A percentile compares a stretch with the other conserved stretches of the same genome.
Evolutionary conservation across 2,329 filamentous ascomycete species (phyloP).

Genomic region (Trichoderma breve): DNA sequence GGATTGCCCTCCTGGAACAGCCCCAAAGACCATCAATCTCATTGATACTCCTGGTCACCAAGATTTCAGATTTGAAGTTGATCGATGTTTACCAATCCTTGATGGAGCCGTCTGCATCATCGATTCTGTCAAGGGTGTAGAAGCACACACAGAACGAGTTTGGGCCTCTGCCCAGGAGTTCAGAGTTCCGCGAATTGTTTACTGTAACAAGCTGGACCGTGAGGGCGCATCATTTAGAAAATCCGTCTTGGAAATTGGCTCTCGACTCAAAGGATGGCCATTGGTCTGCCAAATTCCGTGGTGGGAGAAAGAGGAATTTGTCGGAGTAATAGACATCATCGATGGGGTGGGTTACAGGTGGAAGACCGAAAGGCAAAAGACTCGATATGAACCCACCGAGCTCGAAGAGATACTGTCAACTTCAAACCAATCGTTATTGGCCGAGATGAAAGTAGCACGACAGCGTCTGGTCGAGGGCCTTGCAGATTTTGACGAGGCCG

Average conservation of each 20-base stretch:
- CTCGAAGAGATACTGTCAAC: slow-evolving; percentile 41
- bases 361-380: slow-evolving; percentile 47
- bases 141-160: slow-evolving; percentile 95
- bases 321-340: slow-evolving; percentile 82
- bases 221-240: slow-evolving; percentile 77
- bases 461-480: slow-evolving; percentile 76
- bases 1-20: slow-evolving; percentile 38
- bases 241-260: slow-evolving; percentile 81
- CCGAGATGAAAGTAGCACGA: slow-evolving; percentile 73
- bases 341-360: slow-evolving; percentile 73
- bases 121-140: slow-evolving; percentile 88
- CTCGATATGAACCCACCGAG: slow-evolving; percentile 30
- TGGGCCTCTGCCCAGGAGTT: slow-evolving; percentile 89
- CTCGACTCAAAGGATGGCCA: slow-evolving; percentile 77
- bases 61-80: slow-evolving; percentile 95
- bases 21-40: slow-evolving; percentile 73
- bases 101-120: slow-evolving; percentile 92
- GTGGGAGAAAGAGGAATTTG: slow-evolving; percentile 80
- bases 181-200: slow-evolving; percentile 75
- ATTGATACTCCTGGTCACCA: slow-evolving; percentile 97
- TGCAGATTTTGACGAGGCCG: slow-evolving; percentile 81
- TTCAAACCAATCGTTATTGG: slow-evolving; percentile 52
- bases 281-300: slow-evolving; percentile 93
- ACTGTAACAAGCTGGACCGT: slow-evolving; percentile 76
- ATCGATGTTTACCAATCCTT: slow-evolving; percentile 82